Evolutionary conservation across 192 early-diverging fungal genomes (phyloP).

Genomic region (Gorgonomyces haynaldii): DNA sequence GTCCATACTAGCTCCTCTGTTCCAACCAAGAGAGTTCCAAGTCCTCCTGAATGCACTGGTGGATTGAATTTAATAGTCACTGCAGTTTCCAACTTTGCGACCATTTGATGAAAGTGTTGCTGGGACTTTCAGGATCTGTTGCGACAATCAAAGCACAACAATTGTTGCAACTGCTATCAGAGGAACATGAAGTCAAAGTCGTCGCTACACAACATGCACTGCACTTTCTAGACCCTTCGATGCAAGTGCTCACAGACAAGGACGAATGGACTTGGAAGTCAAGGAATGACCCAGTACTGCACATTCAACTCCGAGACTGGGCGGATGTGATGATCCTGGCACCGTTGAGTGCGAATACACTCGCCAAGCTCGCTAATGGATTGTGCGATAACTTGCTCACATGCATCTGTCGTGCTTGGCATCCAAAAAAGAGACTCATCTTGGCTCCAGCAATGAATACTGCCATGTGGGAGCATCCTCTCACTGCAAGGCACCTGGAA

Average conservation of each 20-base stretch:
- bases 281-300: constrained; percentile 76
- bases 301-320: constrained; percentile 87
- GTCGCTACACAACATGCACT: constrained; percentile 70
- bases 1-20: too few relatives aligned
- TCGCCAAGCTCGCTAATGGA: constrained; percentile 82
- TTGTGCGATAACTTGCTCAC: constrained; percentile 83
- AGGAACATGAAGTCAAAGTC: constrained; percentile 60
- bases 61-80: too few relatives aligned
- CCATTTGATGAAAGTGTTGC: too few relatives aligned
- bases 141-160: too few relatives aligned
- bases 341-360: constrained; percentile 86
- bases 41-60: too few relatives aligned
- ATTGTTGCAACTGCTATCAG: background rate
- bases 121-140: too few relatives aligned
- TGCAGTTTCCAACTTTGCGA: too few relatives aligned
- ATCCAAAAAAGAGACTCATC: constrained; percentile 55
- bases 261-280: constrained; percentile 73
- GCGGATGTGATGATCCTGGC: constrained; percentile 81
- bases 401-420: constrained; percentile 81
- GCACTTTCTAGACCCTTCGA: constrained; percentile 64
- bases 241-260: constrained; percentile 53
- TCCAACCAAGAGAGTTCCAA: too few relatives aligned
- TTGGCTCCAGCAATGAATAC: constrained; percentile 97
- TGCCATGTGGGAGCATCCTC: constrained; percentile 90
- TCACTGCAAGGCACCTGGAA: constrained; percentile 62